phyloP scores from a whole-genome alignment of 2,329 filamentous ascomycete genomes.

The Chaetothyriales sp. region DNA sequence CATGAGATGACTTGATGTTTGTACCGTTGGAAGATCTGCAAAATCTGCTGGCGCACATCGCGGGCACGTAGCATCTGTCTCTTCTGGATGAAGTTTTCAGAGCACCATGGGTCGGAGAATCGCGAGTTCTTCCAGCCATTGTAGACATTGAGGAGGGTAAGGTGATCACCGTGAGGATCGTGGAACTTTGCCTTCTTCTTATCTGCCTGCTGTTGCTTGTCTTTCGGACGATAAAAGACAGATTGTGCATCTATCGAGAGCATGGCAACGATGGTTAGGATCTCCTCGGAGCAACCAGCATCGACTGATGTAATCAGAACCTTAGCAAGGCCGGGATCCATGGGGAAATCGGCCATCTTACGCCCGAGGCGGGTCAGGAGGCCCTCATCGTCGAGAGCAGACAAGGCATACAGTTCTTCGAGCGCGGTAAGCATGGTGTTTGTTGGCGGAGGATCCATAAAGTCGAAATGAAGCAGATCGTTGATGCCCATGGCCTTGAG shows the following conservation, averaged over 20 bases:
- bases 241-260: constrained; percentile 54
- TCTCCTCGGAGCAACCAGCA: constrained; percentile 78
- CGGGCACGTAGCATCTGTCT: constrained; percentile 75
- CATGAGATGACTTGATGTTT: constrained; percentile 69
- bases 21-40: constrained; percentile 88
- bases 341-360: constrained; percentile 97
- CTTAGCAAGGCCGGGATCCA: constrained; percentile 87
- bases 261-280: constrained; percentile 90
- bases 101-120: constrained; percentile 80
- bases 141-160: constrained; percentile 91
- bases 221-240: constrained; percentile 90
- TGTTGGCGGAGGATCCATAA: constrained; percentile 95
- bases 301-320: constrained; percentile 78
- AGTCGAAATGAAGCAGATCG: constrained; percentile 90
- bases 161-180: constrained; percentile 82
- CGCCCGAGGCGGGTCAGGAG: constrained; percentile 78
- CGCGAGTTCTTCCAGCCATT: constrained; percentile 85
- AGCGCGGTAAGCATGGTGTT: constrained; percentile 95
- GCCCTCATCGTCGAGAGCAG: constrained; percentile 87
- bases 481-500: constrained; percentile 99
- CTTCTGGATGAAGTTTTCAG: constrained; percentile 94
- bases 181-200: constrained; percentile 97
- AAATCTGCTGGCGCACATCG: constrained; percentile 81
- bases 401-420: constrained; percentile 85
- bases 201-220: constrained; percentile 91